Conservation (phyloP, 345 rosid species). For the Gossypium arboreum region DNA sequence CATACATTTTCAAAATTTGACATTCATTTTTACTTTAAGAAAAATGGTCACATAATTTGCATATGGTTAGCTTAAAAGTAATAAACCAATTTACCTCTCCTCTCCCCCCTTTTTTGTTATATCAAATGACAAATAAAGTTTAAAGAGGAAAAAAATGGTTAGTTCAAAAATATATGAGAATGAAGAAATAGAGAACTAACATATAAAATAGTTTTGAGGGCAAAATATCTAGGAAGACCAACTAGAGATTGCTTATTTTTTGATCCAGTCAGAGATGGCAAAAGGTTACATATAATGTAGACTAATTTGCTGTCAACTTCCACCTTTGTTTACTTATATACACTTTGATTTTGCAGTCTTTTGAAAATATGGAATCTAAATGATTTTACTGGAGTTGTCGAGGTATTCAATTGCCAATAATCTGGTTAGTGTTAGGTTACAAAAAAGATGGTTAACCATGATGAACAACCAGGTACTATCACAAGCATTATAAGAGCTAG, state of each 20-base stretch:
- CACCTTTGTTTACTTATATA: neutral
- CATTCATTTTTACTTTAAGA: too few relatives aligned
- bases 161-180: too few relatives aligned
- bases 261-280: conserved; percentile 61
- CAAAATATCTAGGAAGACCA: conserved; percentile 65
- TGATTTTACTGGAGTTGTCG: conserved; percentile 50
- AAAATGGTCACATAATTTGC: too few relatives aligned
- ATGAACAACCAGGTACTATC: conserved; percentile 45
- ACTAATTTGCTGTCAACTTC: neutral
- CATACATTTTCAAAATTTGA: too few relatives aligned
- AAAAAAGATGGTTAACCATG: conserved; percentile 56
- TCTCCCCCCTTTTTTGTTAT: too few relatives aligned
- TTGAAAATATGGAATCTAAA: conserved; percentile 66
- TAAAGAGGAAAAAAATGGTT: too few relatives aligned
- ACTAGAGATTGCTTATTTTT: conserved; percentile 58
- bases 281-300: conserved; percentile 31
- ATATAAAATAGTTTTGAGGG: conserved; percentile 37
- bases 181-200: too few relatives aligned
- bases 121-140: too few relatives aligned
- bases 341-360: conserved; percentile 29
- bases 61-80: too few relatives aligned
- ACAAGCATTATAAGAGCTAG: conserved; percentile 46
- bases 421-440: conserved; percentile 58
- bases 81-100: too few relatives aligned
- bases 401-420: conserved; percentile 64